Evolutionary conservation across 352 stramenopile species (phyloP).

Genomic region (Pythium aquatile): DNA sequence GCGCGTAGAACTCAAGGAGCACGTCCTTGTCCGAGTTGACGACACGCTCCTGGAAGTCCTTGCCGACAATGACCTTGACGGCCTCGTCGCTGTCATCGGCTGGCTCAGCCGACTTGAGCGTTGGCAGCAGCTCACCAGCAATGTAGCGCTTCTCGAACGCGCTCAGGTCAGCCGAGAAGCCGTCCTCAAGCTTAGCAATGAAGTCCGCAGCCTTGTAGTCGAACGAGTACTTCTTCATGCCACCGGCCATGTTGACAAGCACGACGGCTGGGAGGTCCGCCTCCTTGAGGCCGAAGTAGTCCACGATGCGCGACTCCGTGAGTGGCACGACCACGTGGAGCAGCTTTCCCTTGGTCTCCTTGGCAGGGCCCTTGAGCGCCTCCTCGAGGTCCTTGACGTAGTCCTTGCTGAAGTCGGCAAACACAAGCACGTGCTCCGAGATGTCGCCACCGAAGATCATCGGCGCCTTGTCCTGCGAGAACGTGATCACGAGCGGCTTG

Average conservation of each 20-base stretch:
- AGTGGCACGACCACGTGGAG: slow-evolving; percentile 88
- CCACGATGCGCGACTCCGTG: slow-evolving; percentile 89
- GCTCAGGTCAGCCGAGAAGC: slow-evolving; percentile 49
- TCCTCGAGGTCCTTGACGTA: slow-evolving; percentile 59
- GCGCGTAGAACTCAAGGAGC: slow-evolving; percentile 78
- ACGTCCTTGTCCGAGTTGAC: slow-evolving; percentile 88
- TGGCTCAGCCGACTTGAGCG: slow-evolving; percentile 92
- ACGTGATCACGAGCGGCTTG: slow-evolving; percentile 89
- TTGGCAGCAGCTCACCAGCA: slow-evolving; percentile 79
- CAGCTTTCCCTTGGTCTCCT: slow-evolving; percentile 86
- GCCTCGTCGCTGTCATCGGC: slow-evolving; percentile 84
- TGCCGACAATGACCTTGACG: slow-evolving; percentile 93
- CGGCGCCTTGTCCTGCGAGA: slow-evolving; percentile 87
- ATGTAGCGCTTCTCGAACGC: slow-evolving; percentile 87
- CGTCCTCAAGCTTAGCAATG: slow-evolving; percentile 59
- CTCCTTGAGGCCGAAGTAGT: slow-evolving; percentile 92
- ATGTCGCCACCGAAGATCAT: slow-evolving; percentile 90
- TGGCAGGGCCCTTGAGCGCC: slow-evolving; percentile 58
- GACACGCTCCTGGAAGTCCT: slow-evolving; percentile 89
- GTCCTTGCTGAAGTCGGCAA: slow-evolving; percentile 71
- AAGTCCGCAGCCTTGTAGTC: slow-evolving; percentile 73
- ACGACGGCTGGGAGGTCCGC: slow-evolving; percentile 85
- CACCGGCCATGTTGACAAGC: slow-evolving; percentile 88
- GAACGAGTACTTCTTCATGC: slow-evolving; percentile 94
- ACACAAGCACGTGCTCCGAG: slow-evolving; percentile 86